Percentiles rank a stretch among this genome's conserved stretches.
Conservation (phyloP, 2,329 filamentous ascomycete genomes). For the Allantophomopsis lycopodina region DNA sequence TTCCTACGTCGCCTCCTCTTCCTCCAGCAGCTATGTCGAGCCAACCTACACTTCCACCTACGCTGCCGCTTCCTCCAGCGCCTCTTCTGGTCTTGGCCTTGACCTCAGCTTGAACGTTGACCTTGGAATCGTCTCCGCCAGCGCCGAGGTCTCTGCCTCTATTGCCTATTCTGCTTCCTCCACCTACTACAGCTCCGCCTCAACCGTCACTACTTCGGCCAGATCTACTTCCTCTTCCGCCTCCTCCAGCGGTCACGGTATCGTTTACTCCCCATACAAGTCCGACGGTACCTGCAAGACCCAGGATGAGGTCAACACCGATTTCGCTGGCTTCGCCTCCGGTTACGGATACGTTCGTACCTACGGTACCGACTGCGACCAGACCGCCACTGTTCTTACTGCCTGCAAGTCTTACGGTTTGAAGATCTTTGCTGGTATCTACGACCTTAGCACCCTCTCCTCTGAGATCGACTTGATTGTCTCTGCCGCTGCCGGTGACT, state of each 20-base stretch:
- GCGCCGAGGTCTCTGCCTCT: not conserved
- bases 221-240: constrained; percentile 1
- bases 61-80: constrained; percentile 1
- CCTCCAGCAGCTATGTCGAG: too few relatives aligned
- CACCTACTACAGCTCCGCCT: constrained; percentile 1
- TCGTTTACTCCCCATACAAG: constrained; percentile 45
- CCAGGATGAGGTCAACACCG: constrained; percentile 43
- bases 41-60: not conserved
- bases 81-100: not conserved
- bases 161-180: not conserved
- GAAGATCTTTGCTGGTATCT: constrained; percentile 66
- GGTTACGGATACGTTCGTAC: constrained; percentile 54
- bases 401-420: constrained; percentile 51
- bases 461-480: constrained; percentile 48
- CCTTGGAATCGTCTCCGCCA: not conserved
- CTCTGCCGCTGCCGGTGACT: constrained; percentile 44
- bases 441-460: constrained; percentile 41
- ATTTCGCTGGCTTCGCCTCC: constrained; percentile 40
- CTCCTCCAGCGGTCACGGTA: constrained; percentile 23
- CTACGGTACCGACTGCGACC: constrained; percentile 71
- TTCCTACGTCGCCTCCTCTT: too few relatives aligned
- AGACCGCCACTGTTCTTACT: constrained; percentile 46
- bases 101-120: not conserved
- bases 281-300: constrained; percentile 51
- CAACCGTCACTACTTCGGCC: constrained; percentile 1